phyloP scores from a whole-genome alignment of 164 flowering plant species.

The Nymphaea colorata region DNA sequence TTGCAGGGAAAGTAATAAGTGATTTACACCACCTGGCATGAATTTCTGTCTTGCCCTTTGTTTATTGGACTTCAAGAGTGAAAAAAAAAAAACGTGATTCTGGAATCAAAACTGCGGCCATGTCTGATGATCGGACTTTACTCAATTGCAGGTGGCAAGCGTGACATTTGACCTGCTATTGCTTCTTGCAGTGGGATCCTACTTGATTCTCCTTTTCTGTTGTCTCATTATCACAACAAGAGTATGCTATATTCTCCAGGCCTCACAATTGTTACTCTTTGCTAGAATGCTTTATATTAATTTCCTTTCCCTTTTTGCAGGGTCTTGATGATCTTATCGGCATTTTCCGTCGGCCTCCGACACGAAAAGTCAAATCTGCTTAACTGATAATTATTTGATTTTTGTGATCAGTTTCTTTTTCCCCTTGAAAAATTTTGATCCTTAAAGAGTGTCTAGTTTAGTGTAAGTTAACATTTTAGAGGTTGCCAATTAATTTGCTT shows the following conservation, averaged over 20 bases:
- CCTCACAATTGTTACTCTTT: neutral
- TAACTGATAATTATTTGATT: slow-evolving; percentile 9
- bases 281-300: neutral
- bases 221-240: slow-evolving; percentile 84
- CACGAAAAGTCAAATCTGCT: slow-evolving; percentile 76
- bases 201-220: slow-evolving; percentile 77
- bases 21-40: too few species aligned
- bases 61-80: too few species aligned
- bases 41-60: too few species aligned
- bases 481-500: too few species aligned
- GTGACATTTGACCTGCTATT: slow-evolving; percentile 89
- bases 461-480: too few species aligned
- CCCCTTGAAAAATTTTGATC: neutral
- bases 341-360: slow-evolving; percentile 79
- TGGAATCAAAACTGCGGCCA: too few species aligned
- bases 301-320: slow-evolving; percentile 21
- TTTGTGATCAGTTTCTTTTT: neutral
- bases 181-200: slow-evolving; percentile 79
- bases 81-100: too few species aligned
- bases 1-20: too few species aligned
- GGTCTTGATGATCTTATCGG: slow-evolving; percentile 97
- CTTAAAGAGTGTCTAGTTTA: too few species aligned
- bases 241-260: slow-evolving; percentile 27
- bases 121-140: too few species aligned
- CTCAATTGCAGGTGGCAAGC: slow-evolving; percentile 62